Evolutionary conservation across 371 early-diverging fungal genomes (phyloP), one percentile per base, ranked within the genome.

Genomic region (Mortierella sp.): DNA sequence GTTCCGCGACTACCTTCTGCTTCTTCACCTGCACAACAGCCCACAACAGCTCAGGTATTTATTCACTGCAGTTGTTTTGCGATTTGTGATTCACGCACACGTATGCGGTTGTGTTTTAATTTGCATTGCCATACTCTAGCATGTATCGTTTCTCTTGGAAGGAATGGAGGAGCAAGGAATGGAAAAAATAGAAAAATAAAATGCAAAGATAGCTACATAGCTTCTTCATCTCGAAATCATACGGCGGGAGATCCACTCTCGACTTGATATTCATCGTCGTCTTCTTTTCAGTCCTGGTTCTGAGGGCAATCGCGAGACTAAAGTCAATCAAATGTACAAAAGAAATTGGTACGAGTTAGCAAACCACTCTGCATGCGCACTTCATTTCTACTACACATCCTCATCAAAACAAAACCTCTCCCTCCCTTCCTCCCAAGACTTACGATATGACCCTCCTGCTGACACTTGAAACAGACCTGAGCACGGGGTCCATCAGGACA

Each of bases 391-490:
- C 2, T 6, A 40, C 43, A 40, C 43, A 67, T 24, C 11, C 11
- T 0, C 10, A 5, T 16, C 31, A 14, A 59, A 59, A 5, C 16
- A 61, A 34, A 28, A 14, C 26, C 5, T 14, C 9, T 0, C 57
- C 34, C 34, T 6, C 5, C 34, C 16, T 26, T 34, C 13, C 50
- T 13, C 50, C 40, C 1, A 19, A 44, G 37, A n/a, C 82, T 82
- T 78, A 82, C 82, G 59, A 92, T 84, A 73, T 93, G 93, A 53
- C 93, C 93, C 74, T 88, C 77, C 85, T 91, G 88, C 75, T 90
- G 88, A 81, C 93, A 93, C 88, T 91, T 92, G 88, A 90, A 92
- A 87, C 93, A 93, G 61, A 82, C 77, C 87, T 89, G 90, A 71
- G 89, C 91, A 78, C 91, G 90, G 67, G 90, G 90, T 70, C 90